Evolutionary conservation across 768 basidiomycete genomes (phyloP).

Genomic region (Lactarius hengduanensis): DNA sequence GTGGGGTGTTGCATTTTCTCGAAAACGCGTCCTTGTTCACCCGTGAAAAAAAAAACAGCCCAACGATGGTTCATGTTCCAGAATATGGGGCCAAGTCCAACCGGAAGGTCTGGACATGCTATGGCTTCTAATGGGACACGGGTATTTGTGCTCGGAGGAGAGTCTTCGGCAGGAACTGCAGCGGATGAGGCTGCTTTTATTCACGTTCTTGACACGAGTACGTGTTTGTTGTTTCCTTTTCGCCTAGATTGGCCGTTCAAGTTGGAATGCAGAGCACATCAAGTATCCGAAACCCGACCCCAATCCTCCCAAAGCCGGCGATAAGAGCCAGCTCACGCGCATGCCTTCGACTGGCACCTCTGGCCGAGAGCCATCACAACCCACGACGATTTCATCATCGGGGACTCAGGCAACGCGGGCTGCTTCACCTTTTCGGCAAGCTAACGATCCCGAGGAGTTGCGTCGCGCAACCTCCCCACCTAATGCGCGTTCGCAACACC

Average conservation of each 20-base stretch:
- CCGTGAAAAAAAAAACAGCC: constrained; percentile 47
- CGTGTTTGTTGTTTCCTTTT: constrained; percentile 37
- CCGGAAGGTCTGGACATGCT: constrained; percentile 93
- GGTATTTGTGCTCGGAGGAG: constrained; percentile 94
- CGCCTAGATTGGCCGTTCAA: neutral
- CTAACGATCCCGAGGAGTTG: constrained; percentile 51
- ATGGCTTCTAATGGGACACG: constrained; percentile 90
- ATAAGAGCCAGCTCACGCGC: constrained; percentile 36
- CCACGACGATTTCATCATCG: constrained; percentile 23
- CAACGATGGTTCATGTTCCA: constrained; percentile 99
- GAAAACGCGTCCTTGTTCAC: neutral
- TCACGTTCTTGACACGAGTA: constrained; percentile 95
- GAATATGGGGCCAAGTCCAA: constrained; percentile 97
- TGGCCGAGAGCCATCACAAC: constrained; percentile 22
- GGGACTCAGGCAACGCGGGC: constrained; percentile 48
- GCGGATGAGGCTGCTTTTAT: constrained; percentile 78
- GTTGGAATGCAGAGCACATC: constrained; percentile 66
- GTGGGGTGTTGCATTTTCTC: constrained; percentile 36
- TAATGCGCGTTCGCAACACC: constrained; percentile 43
- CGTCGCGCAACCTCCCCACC: constrained; percentile 69
- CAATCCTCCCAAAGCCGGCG: constrained; percentile 44
- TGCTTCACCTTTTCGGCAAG: constrained; percentile 57
- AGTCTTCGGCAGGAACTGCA: constrained; percentile 72
- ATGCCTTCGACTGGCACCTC: constrained; percentile 45
- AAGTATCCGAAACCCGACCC: constrained; percentile 74